phyloP scores from a whole-genome alignment of 2,329 filamentous ascomycete species.

The Colletotrichum sp. region DNA sequence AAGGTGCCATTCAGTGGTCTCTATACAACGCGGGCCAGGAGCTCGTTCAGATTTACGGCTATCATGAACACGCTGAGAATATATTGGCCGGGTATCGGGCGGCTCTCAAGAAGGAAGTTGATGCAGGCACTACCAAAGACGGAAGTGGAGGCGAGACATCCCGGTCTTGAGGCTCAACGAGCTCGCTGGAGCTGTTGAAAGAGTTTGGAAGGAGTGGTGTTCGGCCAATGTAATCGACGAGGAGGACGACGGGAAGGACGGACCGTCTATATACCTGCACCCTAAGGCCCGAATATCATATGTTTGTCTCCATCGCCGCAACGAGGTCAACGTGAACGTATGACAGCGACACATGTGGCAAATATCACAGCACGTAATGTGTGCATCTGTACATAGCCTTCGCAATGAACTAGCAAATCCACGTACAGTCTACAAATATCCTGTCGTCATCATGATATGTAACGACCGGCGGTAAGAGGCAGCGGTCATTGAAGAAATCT shows the following conservation, averaged over 20 bases:
- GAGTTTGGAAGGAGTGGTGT: neutral
- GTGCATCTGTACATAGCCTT: neutral
- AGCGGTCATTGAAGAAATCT: slow-evolving; percentile 67
- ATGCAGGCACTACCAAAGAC: neutral
- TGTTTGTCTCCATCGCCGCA: neutral
- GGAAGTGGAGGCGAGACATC: neutral
- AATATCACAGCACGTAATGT: neutral
- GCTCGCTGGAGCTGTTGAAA: neutral
- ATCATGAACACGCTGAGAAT: slow-evolving; percentile 24
- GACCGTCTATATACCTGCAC: neutral
- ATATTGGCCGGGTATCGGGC: slow-evolving; percentile 23
- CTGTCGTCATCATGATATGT: slow-evolving; percentile 49
- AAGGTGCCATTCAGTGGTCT: slow-evolving; percentile 18
- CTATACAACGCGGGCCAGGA: slow-evolving; percentile 24
- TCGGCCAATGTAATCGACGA: neutral
- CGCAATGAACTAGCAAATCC: neutral
- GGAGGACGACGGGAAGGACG: neutral
- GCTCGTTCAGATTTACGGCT: slow-evolving; percentile 23
- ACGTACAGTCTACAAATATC: neutral
- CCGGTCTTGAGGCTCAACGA: neutral
- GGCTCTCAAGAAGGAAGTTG: slow-evolving; percentile 27
- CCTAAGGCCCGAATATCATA: neutral
- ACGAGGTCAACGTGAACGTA: neutral
- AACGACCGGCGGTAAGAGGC: slow-evolving; percentile 78
- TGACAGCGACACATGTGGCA: neutral